phyloP scores from a whole-genome alignment of 2,329 filamentous ascomycete species.

The Pseudocercospora fuligena region DNA sequence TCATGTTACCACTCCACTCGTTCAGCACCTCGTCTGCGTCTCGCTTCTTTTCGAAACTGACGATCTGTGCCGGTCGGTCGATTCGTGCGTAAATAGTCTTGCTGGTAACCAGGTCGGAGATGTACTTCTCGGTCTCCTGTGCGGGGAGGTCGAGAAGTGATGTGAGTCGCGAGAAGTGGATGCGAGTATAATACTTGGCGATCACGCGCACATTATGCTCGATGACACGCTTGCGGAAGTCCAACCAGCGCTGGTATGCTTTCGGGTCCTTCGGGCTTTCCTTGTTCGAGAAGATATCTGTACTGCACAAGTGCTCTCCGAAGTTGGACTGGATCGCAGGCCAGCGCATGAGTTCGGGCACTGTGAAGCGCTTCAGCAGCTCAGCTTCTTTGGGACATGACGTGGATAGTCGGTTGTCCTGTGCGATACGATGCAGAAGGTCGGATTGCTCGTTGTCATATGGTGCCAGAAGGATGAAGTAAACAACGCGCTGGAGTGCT shows the following conservation, averaged over 20 bases:
- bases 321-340: conserved; percentile 89
- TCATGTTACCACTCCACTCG: conserved; percentile 99
- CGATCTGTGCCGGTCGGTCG: conserved; percentile 86
- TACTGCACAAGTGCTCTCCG: conserved; percentile 82
- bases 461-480: conserved; percentile 93
- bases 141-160: conserved; percentile 89
- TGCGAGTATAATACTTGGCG: conserved; percentile 98
- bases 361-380: conserved; percentile 90
- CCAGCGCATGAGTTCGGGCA: conserved; percentile 98
- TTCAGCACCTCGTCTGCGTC: conserved; percentile 96
- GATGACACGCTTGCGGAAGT: conserved; percentile 96
- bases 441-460: conserved; percentile 99
- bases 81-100: conserved; percentile 99
- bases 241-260: conserved; percentile 85
- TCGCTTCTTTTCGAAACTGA: conserved; percentile 92
- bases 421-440: conserved; percentile 88
- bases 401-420: conserved; percentile 72
- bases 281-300: conserved; percentile 80
- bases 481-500: conserved; percentile 90
- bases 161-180: conserved; percentile 88
- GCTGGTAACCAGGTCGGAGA: conserved; percentile 92
- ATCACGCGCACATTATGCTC: conserved; percentile 98
- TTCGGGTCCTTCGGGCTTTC: conserved; percentile 71
- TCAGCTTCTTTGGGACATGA: conserved; percentile 71
- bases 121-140: conserved; percentile 98